Base-by-base conservation (phyloP, 306 rosid genomes). In the Inga leiocalycina region DNA sequence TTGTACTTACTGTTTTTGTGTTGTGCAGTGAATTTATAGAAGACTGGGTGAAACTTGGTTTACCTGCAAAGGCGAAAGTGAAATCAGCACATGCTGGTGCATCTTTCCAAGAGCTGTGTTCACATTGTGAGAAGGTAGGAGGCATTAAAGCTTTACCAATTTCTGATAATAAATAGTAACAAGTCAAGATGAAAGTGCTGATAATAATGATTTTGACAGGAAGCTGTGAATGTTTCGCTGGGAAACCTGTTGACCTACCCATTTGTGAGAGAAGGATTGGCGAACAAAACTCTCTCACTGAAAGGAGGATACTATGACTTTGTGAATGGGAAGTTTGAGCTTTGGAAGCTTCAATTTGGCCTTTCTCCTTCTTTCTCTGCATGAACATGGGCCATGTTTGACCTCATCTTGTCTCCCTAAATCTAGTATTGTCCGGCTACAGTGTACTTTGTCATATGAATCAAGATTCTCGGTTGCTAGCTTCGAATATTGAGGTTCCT, bases 281-380 rank as follows among this genome's bases (percentile, higher is more conserved):
- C 89, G 91, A 96, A 96, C 84, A 89, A 89, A 19, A 93, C 98
- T 30, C 89, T 96, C 44, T 88, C 86, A 81, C 78, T 96, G 48
- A 92, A 92, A 86, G 99, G 99, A 22, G 99, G 92, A 51, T 74
- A 96, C 88, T 96, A 96, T 79, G 97, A 96, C 92, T 96, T 96
- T 80, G 88, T 93, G 48, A 96, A 88, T 5, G 97, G 99, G 72
- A 11, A 75, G 15, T 96, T 96, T 81, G 99, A 96, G 94, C 93
- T 96, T 49, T 93, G 99, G 98, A 89, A 88, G 69, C 97, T 96
- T 75, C 89, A 96, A 52, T 93, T 92, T 89, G 93, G 92, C 79
- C 88, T 96, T 80, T 70, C 90, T 78, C 77, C 93, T 20, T 48
- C 90, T 88, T 61, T 96, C 89, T 91, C 96, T 91, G 98, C 92